Percentiles rank a stretch among this genome's conserved stretches.
Evolutionary conservation across 257 asterid species (phyloP).

Genomic region (Eustoma russellianum): DNA sequence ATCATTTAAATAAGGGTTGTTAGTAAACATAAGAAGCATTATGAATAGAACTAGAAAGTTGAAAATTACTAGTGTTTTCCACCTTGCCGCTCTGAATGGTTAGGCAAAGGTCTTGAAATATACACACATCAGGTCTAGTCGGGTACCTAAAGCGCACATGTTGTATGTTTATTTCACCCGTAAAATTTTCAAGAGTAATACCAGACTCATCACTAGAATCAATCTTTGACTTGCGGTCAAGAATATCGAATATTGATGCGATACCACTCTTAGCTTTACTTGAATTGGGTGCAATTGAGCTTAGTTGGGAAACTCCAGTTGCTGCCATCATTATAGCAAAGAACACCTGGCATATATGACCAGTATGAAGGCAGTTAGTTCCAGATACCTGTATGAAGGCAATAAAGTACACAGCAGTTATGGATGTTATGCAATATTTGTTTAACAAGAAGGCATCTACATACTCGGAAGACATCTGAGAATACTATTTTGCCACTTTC

Average conservation of each 20-base stretch:
- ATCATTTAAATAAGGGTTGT: neutral
- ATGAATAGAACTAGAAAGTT: neutral
- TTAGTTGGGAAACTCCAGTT: slow-evolving; percentile 67
- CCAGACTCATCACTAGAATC: slow-evolving; percentile 79
- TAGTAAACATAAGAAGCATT: neutral
- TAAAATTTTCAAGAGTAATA: slow-evolving; percentile 42
- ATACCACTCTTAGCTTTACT: slow-evolving; percentile 73
- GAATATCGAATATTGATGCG: slow-evolving; percentile 64
- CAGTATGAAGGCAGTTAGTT: neutral
- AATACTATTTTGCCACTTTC: slow-evolving; percentile 57
- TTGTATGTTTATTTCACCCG: slow-evolving; percentile 63
- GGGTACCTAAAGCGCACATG: slow-evolving; percentile 79
- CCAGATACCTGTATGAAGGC: neutral
- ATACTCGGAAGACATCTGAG: slow-evolving; percentile 71
- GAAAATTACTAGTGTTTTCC: neutral
- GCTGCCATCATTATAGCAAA: slow-evolving; percentile 86
- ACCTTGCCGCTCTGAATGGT: slow-evolving; percentile 70
- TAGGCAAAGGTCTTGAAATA: slow-evolving; percentile 55
- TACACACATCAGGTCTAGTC: slow-evolving; percentile 65
- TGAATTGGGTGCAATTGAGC: slow-evolving; percentile 74
- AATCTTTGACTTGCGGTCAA: slow-evolving; percentile 61
- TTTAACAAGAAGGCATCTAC: slow-evolving; percentile 3
- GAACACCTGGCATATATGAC: slow-evolving; percentile 54
- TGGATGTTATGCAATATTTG: neutral
- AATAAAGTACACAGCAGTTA: too few relatives aligned